Percentiles rank a stretch among this genome's conserved stretches.
These are phyloP conservation scores for Eremomyces bilateralis DNA, from an alignment of 495 filamentous ascomycete genomes.

Conservation along the genomic window DNA sequence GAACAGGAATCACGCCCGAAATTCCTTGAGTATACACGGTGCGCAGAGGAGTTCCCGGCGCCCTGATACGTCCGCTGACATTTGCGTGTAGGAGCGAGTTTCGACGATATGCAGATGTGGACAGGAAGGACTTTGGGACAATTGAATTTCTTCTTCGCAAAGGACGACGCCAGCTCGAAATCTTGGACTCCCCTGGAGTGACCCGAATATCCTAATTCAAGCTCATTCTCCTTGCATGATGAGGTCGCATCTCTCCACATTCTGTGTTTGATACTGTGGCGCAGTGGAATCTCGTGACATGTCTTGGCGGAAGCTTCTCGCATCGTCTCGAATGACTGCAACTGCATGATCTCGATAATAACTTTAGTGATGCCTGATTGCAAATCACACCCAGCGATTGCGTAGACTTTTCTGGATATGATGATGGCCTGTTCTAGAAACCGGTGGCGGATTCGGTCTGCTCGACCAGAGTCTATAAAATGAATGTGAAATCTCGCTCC, in stretches of 20 bases:
- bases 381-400: no score
- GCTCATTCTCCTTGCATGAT: slow-evolving; percentile 4
- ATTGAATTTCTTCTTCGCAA: slow-evolving; percentile 79
- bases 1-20: slow-evolving; percentile 12
- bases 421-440: no score
- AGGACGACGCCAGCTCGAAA: slow-evolving; percentile 66
- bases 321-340: slow-evolving; percentile 9
- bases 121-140: slow-evolving; percentile 72
- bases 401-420: no score
- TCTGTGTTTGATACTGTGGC: slow-evolving; percentile 18
- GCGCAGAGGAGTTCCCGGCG: slow-evolving; percentile 6
- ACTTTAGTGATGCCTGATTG: no score
- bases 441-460: no score
- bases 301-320: slow-evolving; percentile 1
- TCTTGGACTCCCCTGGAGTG: slow-evolving; percentile 63
- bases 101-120: slow-evolving; percentile 39
- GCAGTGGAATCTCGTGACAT: no score
- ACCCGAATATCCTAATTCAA: slow-evolving; percentile 41
- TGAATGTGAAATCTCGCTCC: no score
- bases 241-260: no score
- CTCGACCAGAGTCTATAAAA: no score
- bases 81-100: slow-evolving; percentile 43
- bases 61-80: not conserved
- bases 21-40: slow-evolving; percentile 16
- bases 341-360: no score